Percentiles rank a stretch among this genome's conserved stretches.
These are phyloP conservation scores for Suillus fuscotomentosus DNA, from an alignment of 768 basidiomycete genomes.

Conservation along the genomic window DNA sequence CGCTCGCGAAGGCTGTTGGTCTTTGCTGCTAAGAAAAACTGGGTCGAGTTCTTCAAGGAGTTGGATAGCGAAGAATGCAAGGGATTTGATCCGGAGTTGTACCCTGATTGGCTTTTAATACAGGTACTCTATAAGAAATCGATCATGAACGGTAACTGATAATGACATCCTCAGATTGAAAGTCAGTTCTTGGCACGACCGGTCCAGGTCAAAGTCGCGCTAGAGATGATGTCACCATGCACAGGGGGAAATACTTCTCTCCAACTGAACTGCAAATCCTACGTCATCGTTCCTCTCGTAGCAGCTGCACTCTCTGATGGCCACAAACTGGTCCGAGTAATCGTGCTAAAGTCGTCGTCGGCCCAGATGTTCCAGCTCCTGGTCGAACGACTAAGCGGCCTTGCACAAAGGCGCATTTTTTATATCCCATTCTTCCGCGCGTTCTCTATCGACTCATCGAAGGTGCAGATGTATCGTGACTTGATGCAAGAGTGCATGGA, in stretches of 20 bases:
- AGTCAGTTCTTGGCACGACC: slow-evolving; percentile 41
- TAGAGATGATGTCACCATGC: slow-evolving; percentile 46
- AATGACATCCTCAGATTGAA: slow-evolving; percentile 36
- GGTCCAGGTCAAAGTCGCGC: slow-evolving; percentile 41
- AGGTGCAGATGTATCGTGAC: slow-evolving; percentile 22
- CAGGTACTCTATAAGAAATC: slow-evolving; percentile 29
- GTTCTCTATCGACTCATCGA: slow-evolving; percentile 17
- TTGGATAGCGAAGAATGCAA: slow-evolving; percentile 23
- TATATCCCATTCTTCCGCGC: slow-evolving; percentile 52
- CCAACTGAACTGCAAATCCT: slow-evolving; percentile 57
- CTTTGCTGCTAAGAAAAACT: slow-evolving; percentile 17
- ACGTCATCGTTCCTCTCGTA: slow-evolving; percentile 47
- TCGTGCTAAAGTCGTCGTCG: slow-evolving; percentile 48
- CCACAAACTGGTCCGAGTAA: slow-evolving; percentile 42
- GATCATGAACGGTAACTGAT: not conserved
- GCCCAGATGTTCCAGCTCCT: slow-evolving; percentile 50
- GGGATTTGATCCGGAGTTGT: slow-evolving; percentile 10
- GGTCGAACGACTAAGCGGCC: slow-evolving; percentile 40
- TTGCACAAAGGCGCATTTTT: slow-evolving; percentile 46
- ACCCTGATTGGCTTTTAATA: slow-evolving; percentile 45
- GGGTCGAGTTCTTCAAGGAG: slow-evolving; percentile 32
- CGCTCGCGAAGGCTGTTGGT: slow-evolving; percentile 35
- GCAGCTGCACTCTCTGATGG: slow-evolving; percentile 41
- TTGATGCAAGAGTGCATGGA: slow-evolving; percentile 40
- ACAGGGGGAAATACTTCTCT: slow-evolving; percentile 36